Conservation (phyloP, 75 land plant genomes). For the Adiantum capillusveneris region DNA sequence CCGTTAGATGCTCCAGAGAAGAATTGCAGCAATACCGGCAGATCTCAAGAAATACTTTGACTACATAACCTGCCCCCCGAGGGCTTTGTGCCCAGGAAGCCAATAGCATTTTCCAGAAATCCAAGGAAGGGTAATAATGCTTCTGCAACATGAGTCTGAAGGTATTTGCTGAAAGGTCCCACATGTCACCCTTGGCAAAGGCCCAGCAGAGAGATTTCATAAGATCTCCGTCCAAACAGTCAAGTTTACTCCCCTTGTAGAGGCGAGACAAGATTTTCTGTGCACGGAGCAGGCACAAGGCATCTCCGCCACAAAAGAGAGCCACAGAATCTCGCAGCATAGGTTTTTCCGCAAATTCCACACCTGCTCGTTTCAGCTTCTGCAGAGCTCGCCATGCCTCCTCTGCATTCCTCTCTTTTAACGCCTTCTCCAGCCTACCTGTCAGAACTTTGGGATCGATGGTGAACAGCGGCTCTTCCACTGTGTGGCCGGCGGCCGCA, state of each 20-base stretch:
- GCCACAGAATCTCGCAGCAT: background rate
- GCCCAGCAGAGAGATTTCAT: background rate
- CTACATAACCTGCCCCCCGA: background rate
- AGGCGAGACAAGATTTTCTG: constrained; percentile 2
- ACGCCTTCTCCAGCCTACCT: background rate
- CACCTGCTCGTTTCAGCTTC: constrained; percentile 1
- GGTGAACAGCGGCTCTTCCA: background rate
- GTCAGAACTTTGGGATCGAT: background rate
- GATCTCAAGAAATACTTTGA: background rate
- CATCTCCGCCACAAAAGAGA: background rate
- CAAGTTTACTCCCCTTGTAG: constrained; percentile 1
- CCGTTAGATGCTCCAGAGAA: background rate
- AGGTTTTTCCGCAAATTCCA: background rate
- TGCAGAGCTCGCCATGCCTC: background rate
- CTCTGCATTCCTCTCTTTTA: background rate
- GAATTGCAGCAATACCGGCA: background rate
- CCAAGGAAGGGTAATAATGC: constrained; percentile 4
- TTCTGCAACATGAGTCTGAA: constrained; percentile 6
- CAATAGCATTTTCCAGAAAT: background rate
- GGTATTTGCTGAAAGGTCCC: background rate
- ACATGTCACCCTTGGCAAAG: constrained; percentile 2
- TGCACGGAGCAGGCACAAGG: background rate
- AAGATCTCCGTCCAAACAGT: background rate
- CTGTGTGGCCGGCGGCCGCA: too few species aligned
- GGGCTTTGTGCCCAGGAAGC: background rate